These are phyloP conservation scores for Phytophthora ohioensis DNA, from an alignment of 352 stramenopile species.

Conservation along the genomic window DNA sequence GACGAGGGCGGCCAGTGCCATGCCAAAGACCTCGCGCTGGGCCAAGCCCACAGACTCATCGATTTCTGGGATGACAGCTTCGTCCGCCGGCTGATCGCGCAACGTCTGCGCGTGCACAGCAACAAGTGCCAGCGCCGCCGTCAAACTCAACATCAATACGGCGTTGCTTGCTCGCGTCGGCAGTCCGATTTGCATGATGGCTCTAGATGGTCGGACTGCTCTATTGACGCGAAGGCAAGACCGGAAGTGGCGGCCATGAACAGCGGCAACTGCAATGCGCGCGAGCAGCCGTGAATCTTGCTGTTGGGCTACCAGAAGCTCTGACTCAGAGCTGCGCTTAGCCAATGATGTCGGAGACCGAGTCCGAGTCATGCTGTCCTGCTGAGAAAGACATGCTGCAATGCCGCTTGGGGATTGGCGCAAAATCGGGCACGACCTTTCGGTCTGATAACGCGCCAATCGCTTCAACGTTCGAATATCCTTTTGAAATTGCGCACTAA, in stretches of 20 bases:
- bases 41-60: conserved; percentile 32
- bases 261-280: conserved; percentile 2
- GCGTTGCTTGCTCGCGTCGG: not conserved
- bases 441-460: conserved; percentile 17
- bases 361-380: conserved; percentile 1
- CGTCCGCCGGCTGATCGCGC: conserved; percentile 14
- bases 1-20: conserved; percentile 63
- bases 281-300: conserved; percentile 13
- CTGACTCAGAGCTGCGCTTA: too few relatives aligned
- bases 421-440: conserved; percentile 17
- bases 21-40: conserved; percentile 58
- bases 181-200: conserved; percentile 5
- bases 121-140: not conserved
- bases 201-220: conserved; percentile 1
- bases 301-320: conserved; percentile 4
- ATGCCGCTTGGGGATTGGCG: conserved; percentile 16
- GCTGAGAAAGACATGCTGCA: not conserved
- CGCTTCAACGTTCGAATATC: conserved; percentile 11
- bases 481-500: not conserved
- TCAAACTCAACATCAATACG: not conserved
- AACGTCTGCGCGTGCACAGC: conserved; percentile 21
- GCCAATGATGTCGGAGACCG: conserved; percentile 11
- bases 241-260: conserved; percentile 19
- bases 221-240: conserved; percentile 7
- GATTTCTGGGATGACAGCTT: conserved; percentile 21